phyloP scores from a whole-genome alignment of 2,329 filamentous ascomycete genomes.

The Colletotrichum graminicola region DNA sequence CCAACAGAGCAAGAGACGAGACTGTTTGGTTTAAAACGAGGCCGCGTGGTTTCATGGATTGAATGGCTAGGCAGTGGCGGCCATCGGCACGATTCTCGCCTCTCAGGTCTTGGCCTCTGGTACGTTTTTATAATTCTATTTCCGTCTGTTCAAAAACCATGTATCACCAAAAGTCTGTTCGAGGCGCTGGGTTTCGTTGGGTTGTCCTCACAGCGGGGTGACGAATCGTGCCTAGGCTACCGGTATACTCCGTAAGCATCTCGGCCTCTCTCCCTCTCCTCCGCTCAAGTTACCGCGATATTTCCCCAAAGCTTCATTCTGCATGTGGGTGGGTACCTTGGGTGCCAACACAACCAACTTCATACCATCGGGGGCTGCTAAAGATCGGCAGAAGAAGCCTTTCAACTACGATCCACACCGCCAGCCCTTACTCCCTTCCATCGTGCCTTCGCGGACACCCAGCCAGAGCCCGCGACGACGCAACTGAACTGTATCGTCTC shows the following conservation, averaged over 20 bases:
- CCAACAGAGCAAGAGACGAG: background rate
- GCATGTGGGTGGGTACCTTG: background rate
- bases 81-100: background rate
- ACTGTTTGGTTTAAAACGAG: background rate
- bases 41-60: background rate
- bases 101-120: background rate
- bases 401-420: background rate
- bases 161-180: background rate
- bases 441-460: background rate
- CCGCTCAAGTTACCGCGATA: background rate
- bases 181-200: background rate
- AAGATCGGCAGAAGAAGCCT: slow-evolving; percentile 7
- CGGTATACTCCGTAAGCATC: no score
- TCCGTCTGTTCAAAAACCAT: background rate
- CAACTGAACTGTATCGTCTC: no score
- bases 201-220: background rate
- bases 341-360: background rate
- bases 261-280: no score
- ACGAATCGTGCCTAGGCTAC: background rate
- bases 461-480: no score
- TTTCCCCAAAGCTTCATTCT: background rate
- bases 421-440: background rate
- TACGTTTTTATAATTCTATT: background rate
- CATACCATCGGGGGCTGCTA: background rate
- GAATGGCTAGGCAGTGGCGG: background rate